Conservation (phyloP, 352 stramenopile species). For the Pythium insidiosum region DNA sequence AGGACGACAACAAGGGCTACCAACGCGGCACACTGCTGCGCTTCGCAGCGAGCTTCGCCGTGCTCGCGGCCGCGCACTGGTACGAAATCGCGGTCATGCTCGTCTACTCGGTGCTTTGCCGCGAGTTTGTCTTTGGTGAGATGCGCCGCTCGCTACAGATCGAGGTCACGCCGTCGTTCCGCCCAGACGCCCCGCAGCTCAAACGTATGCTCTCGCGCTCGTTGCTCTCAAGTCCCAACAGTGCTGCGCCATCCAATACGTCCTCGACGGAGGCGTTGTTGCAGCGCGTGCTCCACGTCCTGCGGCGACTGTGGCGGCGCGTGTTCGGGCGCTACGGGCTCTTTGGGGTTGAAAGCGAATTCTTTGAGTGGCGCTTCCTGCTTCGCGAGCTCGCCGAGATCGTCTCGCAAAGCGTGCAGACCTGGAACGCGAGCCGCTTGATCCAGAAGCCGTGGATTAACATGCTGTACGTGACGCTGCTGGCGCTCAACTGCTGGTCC, state of each 20-base stretch:
- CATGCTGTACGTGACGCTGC: neutral
- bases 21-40: too few relatives aligned
- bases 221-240: too few relatives aligned
- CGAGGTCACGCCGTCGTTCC: too few relatives aligned
- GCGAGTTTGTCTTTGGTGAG: neutral
- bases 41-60: neutral
- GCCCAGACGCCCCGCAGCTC: too few relatives aligned
- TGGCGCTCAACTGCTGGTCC: neutral
- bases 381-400: slow-evolving; percentile 26
- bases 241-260: too few relatives aligned
- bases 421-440: slow-evolving; percentile 24
- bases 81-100: neutral
- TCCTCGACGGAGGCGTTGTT: too few relatives aligned
- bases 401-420: slow-evolving; percentile 22
- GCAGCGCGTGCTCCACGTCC: too few relatives aligned
- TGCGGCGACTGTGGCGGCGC: too few relatives aligned
- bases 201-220: too few relatives aligned
- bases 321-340: neutral
- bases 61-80: neutral
- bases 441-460: slow-evolving; percentile 4
- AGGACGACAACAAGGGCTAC: too few relatives aligned
- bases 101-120: neutral
- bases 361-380: slow-evolving; percentile 19
- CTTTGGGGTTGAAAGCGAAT: slow-evolving; percentile 18
- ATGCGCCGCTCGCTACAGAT: too few relatives aligned